Percentiles rank a stretch among this genome's conserved stretches.
Conservation (phyloP, 192 early-diverging fungal species). For the Jimgerdemannia lactiflua region DNA sequence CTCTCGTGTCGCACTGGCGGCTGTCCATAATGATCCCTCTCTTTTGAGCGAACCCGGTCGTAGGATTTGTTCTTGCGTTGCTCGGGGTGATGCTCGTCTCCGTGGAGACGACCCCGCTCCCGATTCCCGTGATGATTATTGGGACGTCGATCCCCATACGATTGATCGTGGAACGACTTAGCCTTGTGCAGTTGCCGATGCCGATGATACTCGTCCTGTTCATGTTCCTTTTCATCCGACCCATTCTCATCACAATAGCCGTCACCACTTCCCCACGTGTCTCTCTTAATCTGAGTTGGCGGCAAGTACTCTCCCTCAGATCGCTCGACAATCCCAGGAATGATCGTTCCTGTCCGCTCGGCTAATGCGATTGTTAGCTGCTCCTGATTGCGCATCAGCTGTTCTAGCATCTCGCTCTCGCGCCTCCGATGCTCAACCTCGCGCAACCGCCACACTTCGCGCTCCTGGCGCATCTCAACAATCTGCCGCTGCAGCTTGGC, state of each 20-base stretch:
- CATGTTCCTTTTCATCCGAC: not conserved
- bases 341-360: not conserved
- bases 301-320: not conserved
- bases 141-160: not conserved
- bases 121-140: not conserved
- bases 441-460: constrained; percentile 12
- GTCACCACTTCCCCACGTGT: not conserved
- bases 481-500: constrained; percentile 15
- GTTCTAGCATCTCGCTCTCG: constrained; percentile 14
- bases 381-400: constrained; percentile 14
- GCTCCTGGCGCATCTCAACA: constrained; percentile 17
- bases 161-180: not conserved
- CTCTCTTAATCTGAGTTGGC: not conserved
- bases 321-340: not conserved
- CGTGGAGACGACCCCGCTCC: not conserved
- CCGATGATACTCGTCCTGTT: not conserved
- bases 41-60: not conserved
- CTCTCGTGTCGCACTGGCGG: not conserved
- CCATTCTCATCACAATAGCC: not conserved
- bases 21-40: not conserved
- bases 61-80: not conserved
- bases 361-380: constrained; percentile 10
- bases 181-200: not conserved
- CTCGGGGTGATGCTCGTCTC: not conserved
- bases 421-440: constrained; percentile 15